Base-by-base conservation (phyloP, 352 stramenopile genomes). In the Globisporangium parvum region DNA sequence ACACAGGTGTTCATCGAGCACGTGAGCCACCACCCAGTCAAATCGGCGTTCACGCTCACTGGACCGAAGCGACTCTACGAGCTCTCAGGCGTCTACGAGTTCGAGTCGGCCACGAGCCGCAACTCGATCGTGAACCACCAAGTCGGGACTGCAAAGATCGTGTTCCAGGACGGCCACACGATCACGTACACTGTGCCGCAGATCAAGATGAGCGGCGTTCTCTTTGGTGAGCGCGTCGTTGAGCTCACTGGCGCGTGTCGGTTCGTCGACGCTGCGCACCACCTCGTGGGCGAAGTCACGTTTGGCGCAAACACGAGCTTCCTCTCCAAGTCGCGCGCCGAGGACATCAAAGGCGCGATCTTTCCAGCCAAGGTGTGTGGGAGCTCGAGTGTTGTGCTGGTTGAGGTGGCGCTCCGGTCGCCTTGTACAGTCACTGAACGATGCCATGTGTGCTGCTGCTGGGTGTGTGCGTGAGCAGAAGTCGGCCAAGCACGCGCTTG, bases 121-220 rank as follows among this genome's bases (percentile, higher is more conserved):
- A 91, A 88, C 55, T 73, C 80, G 9, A 82, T 91, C 31, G 65
- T 69, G 53, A 91, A 88, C 62, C 70, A 81, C 58, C 76, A 91
- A 68, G 58, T 73, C 44, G 74, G 76, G 14, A 62, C 57, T 0
- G 62, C 61, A 6, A 66, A 53, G 23, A 65, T 91, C 49, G 56
- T 62, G 31, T 91, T 88, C 63, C 62, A 74, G 26, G 75, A 84
- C 42, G 75, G 73, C 15, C 65, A 74, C 20, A 53, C 63, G 14
- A 73, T 91, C 62, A 75, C 69, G 45, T 88, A 87, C 64, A 85
- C 74, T 0, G 66, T 89, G 53, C 78, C 80, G 17, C 77, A 91
- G 59, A 86, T 91, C 67, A 91, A 88, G 72, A 88, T 89, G 78
- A 85, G 68, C 44, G 80, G 80, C 4, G 59, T 91, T 18, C 59